Evolutionary conservation across 768 basidiomycete genomes (phyloP).

Genomic region (Dioszegia crocea): DNA sequence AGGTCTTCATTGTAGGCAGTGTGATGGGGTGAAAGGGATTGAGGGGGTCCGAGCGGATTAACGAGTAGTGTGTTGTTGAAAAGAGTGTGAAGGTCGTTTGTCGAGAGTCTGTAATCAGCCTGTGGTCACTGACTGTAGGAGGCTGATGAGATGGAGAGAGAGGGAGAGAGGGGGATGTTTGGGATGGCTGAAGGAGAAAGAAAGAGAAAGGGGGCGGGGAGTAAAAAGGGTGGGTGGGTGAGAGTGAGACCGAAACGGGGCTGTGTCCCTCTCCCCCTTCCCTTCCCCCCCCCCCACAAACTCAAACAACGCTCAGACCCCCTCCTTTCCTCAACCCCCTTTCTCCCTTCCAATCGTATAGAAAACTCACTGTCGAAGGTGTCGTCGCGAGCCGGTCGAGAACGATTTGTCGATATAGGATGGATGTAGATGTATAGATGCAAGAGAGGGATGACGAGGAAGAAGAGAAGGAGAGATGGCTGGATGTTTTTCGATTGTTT

Average conservation of each 20-base stretch:
- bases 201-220: slow-evolving; percentile 4
- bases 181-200: not conserved
- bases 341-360: not conserved
- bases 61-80: slow-evolving; percentile 3
- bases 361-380: not conserved
- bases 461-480: not conserved
- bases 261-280: not conserved
- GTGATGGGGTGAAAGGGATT: not conserved
- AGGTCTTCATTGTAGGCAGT: slow-evolving; percentile 26
- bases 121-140: not conserved
- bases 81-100: slow-evolving; percentile 8
- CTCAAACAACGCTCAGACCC: too few species aligned
- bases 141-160: not conserved
- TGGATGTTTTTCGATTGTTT: not conserved
- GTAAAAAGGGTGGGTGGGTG: not conserved
- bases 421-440: not conserved
- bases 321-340: not conserved
- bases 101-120: not conserved
- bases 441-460: not conserved
- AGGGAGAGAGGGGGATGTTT: not conserved
- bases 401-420: not conserved
- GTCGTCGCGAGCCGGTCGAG: not conserved
- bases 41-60: not conserved
- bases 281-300: not conserved
- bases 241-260: not conserved